Base-by-base conservation (phyloP, 2,329 filamentous ascomycete species). In the Sporothrix variecibatus region DNA sequence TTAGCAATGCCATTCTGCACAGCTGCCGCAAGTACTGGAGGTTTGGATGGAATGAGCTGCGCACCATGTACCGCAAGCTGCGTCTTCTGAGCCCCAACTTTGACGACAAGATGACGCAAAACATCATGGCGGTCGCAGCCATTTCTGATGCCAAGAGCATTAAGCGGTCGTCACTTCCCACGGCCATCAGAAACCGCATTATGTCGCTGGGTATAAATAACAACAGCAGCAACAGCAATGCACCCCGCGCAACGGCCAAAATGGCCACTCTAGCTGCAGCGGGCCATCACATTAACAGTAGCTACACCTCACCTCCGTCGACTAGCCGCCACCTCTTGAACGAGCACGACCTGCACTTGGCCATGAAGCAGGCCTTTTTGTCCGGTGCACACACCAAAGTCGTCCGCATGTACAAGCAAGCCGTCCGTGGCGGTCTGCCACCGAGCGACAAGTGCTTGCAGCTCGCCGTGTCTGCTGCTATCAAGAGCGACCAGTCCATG, bases 391-490 rank as follows among this genome's bases (percentile, higher is more conserved):
- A 82, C 77, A 73, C 71, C 4, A 75, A 78, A 15, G 83, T 83
- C 0, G 77, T 83, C 71, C 77, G 76, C 20, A 81, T 84, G 3
- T 88, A 87, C 78, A 81, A 79, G 70, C 78, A 78, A 34, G 83
- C 83, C 0, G 62, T 81, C 0, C 76, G 75, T 11, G 78, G 77
- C 4, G 81, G 82, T 23, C 80, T 86, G 77, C 79, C 80, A 1
- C 81, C 81, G 74, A 84, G 82, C 38, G 77, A 78, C 2, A 81
- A 83, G 31, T 86, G 84, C 72, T 81, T 89, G 17, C 83, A 84
- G n/a, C 80, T 88, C 5, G 86, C 85, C 9, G 83, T 89, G 9
- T 77, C 83, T 11, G 85, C 86, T 1, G 81, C 82, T 17, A 77
- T 88, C 70, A 79, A 79, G 20, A 78, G 58, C 1, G 71, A 82